These are phyloP conservation scores for Hemileccinum rubropunctum DNA, from an alignment of 768 basidiomycete species.

Conservation along the genomic window DNA sequence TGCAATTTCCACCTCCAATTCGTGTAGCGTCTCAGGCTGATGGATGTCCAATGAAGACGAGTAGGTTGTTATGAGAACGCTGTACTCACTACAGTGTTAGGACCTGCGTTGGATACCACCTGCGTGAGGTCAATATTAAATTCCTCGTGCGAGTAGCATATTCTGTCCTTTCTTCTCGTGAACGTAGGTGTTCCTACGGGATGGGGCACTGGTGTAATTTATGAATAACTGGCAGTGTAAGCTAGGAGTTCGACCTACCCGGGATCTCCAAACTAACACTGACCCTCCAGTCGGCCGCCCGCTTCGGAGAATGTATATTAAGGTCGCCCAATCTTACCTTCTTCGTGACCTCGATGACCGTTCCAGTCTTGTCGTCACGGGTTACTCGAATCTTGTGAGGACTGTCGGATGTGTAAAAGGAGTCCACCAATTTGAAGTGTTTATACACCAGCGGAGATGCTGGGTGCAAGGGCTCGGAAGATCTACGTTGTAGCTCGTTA, in stretches of 20 bases:
- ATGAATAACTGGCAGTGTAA: constrained; percentile 1
- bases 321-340: constrained; percentile 86
- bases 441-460: constrained; percentile 65
- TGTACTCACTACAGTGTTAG: constrained; percentile 48
- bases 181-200: constrained; percentile 61
- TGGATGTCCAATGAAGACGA: constrained; percentile 3
- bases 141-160: constrained; percentile 93
- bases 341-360: constrained; percentile 62
- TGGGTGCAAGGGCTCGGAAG: constrained; percentile 49
- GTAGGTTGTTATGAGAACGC: background rate
- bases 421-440: constrained; percentile 78
- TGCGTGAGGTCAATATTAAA: constrained; percentile 93
- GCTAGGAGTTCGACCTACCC: constrained; percentile 45
- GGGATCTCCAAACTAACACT: constrained; percentile 92
- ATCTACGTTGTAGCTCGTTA: constrained; percentile 71
- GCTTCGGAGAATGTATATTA: constrained; percentile 82
- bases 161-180: constrained; percentile 80
- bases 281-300: constrained; percentile 86
- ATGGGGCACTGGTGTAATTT: constrained; percentile 50
- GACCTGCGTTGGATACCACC: constrained; percentile 58
- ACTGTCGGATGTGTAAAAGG: constrained; percentile 58
- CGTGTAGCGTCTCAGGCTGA: constrained; percentile 68
- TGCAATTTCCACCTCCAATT: constrained; percentile 87
- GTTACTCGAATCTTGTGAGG: constrained; percentile 77
- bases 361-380: constrained; percentile 68